These are phyloP conservation scores for Purpureocillium lavendulum DNA, from an alignment of 2,329 filamentous ascomycete species.

Conservation along the genomic window DNA sequence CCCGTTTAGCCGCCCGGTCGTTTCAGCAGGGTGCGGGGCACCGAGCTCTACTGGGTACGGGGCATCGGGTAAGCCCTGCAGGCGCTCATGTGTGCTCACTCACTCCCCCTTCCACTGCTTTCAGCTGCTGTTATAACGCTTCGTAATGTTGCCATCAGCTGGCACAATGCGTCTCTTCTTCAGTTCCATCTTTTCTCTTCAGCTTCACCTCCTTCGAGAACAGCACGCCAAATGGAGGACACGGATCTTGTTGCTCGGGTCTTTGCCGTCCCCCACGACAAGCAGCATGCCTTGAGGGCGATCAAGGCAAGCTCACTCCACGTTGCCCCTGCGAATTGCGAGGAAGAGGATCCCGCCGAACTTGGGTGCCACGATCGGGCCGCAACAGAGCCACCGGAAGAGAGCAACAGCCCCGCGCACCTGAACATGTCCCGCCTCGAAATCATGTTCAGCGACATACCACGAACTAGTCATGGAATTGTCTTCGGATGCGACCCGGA, in stretches of 20 bases:
- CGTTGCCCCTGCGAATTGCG: not conserved
- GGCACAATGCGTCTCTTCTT: no score
- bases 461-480: slow-evolving; percentile 3
- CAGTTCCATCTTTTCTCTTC: no score
- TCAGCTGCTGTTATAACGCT: no score
- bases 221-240: slow-evolving; percentile 1
- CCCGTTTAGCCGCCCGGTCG: no score
- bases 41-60: no score
- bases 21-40: no score
- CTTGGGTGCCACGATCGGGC: slow-evolving; percentile 1
- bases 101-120: no score
- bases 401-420: not conserved
- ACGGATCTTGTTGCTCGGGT: slow-evolving; percentile 3
- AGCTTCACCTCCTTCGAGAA: not conserved
- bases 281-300: not conserved
- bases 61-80: no score
- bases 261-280: not conserved
- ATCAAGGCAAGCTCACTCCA: not conserved
- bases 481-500: slow-evolving; percentile 5
- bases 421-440: slow-evolving; percentile 3
- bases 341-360: not conserved
- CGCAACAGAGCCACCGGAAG: slow-evolving; percentile 4
- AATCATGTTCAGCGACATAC: slow-evolving; percentile 6
- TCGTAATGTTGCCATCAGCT: no score
- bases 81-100: no score